Conservation (phyloP, 2,329 filamentous ascomycete species). For the Exophiala spinifera region DNA sequence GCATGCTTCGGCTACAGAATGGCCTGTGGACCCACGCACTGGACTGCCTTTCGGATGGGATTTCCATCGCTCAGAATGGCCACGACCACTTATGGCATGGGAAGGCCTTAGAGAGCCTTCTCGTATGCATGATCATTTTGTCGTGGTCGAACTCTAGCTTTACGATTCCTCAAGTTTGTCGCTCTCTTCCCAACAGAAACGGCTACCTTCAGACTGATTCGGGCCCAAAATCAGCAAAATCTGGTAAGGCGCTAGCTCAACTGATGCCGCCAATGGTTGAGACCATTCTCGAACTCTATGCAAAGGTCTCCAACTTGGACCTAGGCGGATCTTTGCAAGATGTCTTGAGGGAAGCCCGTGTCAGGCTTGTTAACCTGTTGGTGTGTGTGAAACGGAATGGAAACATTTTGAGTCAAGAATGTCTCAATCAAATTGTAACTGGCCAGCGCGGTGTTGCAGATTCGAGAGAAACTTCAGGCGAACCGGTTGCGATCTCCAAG, state of each 20-base stretch:
- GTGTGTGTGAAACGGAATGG: slow-evolving; percentile 17
- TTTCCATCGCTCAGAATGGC: slow-evolving; percentile 69
- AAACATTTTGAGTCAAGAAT: slow-evolving; percentile 13
- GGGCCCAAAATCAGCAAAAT: slow-evolving; percentile 8
- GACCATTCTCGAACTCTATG: slow-evolving; percentile 21
- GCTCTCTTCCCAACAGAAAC: slow-evolving; percentile 19
- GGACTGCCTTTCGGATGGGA: slow-evolving; percentile 77
- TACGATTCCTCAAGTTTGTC: slow-evolving; percentile 21
- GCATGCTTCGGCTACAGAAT: slow-evolving; percentile 60
- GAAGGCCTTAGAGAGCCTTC: slow-evolving; percentile 84
- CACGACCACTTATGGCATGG: slow-evolving; percentile 98
- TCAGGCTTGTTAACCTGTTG: slow-evolving; percentile 21
- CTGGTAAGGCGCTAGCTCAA: slow-evolving; percentile 15
- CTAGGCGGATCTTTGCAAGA: slow-evolving; percentile 23
- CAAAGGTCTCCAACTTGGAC: slow-evolving; percentile 22
- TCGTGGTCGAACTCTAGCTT: slow-evolving; percentile 84
- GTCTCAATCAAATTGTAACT: slow-evolving; percentile 13
- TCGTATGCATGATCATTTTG: slow-evolving; percentile 77
- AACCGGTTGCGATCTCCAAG: slow-evolving; percentile 21
- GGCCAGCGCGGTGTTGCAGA: background rate
- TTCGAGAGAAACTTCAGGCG: slow-evolving; percentile 2
- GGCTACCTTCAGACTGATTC: slow-evolving; percentile 13
- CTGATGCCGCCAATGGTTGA: slow-evolving; percentile 23
- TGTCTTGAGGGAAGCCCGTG: slow-evolving; percentile 18
- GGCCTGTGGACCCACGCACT: slow-evolving; percentile 88